Percentiles rank a stretch among this genome's conserved stretches.
phyloP scores from a whole-genome alignment of 108 stramenopile species.

The Fistulifera solaris region DNA sequence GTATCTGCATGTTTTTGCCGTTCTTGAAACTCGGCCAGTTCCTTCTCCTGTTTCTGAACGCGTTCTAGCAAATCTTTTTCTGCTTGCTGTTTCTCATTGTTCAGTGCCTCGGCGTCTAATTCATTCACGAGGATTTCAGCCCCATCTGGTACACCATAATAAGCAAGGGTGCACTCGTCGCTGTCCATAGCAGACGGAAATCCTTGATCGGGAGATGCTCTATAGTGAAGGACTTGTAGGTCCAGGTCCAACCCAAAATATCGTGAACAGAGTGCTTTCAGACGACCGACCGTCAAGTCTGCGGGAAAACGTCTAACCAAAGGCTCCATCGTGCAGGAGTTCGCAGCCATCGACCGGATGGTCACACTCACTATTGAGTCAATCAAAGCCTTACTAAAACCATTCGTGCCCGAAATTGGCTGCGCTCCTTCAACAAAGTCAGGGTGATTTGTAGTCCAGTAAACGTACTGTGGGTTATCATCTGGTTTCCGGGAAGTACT shows the following conservation, averaged over 20 bases:
- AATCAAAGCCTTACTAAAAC: constrained; percentile 19
- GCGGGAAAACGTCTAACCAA: constrained; percentile 60
- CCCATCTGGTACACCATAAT: constrained; percentile 83
- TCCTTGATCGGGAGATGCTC: constrained; percentile 29
- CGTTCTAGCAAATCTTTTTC: constrained; percentile 50
- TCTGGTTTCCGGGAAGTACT: neutral
- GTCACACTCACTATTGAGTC: constrained; percentile 60
- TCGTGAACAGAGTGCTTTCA: constrained; percentile 70
- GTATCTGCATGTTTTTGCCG: neutral
- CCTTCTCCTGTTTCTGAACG: constrained; percentile 33
- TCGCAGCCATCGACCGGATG: constrained; percentile 56
- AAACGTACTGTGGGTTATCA: constrained; percentile 34
- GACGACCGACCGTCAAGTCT: constrained; percentile 58
- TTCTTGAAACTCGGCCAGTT: constrained; percentile 2
- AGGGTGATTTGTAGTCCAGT: constrained; percentile 15
- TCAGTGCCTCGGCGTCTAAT: constrained; percentile 28
- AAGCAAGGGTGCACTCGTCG: constrained; percentile 53
- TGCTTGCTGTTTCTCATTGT: constrained; percentile 6
- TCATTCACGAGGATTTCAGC: constrained; percentile 82
- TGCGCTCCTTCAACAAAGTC: neutral
- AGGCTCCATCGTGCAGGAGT: constrained; percentile 67
- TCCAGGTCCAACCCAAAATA: constrained; percentile 71
- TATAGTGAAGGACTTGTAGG: constrained; percentile 64
- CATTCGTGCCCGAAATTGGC: neutral
- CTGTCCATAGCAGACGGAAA: constrained; percentile 71